Evolutionary conservation across 495 filamentous ascomycete genomes (phyloP), one percentile per base, ranked within the genome.

Genomic region (Trichoderma gamsii): DNA sequence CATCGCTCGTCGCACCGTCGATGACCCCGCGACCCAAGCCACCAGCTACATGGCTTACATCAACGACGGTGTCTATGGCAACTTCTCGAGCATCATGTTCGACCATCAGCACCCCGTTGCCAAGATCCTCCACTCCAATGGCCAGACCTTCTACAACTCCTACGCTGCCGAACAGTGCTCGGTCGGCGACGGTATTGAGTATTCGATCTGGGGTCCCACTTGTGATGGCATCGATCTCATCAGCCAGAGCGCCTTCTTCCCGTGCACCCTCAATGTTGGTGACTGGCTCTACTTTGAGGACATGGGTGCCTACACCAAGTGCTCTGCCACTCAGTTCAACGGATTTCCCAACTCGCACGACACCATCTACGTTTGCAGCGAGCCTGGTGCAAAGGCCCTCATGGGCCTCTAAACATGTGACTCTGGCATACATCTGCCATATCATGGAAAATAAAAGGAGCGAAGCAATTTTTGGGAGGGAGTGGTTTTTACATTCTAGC

Each of bases 221-320:
- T 99, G 95, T 74, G 95, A 99, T 76, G 93, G 93, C 68, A 97
- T 97, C 73, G 95, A 99, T 81, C 90, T 91, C 71, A 93, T 98
- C 77, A 84, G 88, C 25, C 83, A 90, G 73, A 90, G 87, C 70
- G 92, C 89, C 77, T 82, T 79, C 69, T 88, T 97, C 72, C 78
- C 86, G 21, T 86, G 88, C 23, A 83, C 88, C 56, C 75, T 99
- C 35, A 88, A 97, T 74, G 89, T 93, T 16, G 93, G 94, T 41
- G 95, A 99, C 76, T 99, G 95, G 95, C 82, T 99, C 21, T 98
- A 95, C 78, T 99, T 98, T 74, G 92, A 96, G 80, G 87, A 97
- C 46, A 99, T 99, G 95, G 95, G 95, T 65, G 95, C 95, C 66
- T 99, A 99, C 77, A 97, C 95, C 72, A 93, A 89, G 82, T 97